Conservation (phyloP, 2,329 filamentous ascomycete genomes). For the Neofusicoccum kwambonambiense region DNA sequence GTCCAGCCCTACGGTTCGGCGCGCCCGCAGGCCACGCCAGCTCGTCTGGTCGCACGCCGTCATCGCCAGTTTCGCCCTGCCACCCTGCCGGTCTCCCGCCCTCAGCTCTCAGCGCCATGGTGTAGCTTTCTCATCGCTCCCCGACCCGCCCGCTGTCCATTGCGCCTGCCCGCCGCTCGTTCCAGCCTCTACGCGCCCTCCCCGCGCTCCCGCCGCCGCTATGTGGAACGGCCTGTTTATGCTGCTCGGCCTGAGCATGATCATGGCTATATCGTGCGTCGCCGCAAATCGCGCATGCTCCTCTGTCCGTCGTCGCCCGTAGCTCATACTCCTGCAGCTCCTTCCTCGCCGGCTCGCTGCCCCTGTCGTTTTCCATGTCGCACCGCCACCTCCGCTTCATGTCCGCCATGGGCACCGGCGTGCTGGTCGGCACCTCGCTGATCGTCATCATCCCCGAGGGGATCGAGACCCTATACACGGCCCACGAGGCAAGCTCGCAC, state of each 20-base stretch:
- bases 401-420: constrained; percentile 88
- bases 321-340: constrained; percentile 59
- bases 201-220: constrained; percentile 23
- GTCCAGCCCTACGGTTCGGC: constrained; percentile 3
- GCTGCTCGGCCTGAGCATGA: constrained; percentile 62
- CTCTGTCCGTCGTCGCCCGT: neutral
- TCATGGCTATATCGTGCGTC: constrained; percentile 63
- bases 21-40: constrained; percentile 2
- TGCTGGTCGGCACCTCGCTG: constrained; percentile 89
- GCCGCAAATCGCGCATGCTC: neutral
- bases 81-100: neutral
- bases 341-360: constrained; percentile 87
- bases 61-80: constrained; percentile 11
- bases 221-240: constrained; percentile 65
- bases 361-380: constrained; percentile 83
- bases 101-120: neutral
- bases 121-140: neutral
- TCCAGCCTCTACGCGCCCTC: neutral
- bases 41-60: neutral
- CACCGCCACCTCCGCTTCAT: constrained; percentile 84
- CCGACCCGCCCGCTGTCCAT: neutral
- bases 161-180: neutral
- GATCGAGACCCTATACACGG: constrained; percentile 79
- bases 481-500: constrained; percentile 29
- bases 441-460: constrained; percentile 98